phyloP scores from a whole-genome alignment of 768 basidiomycete species.

The Asterophora parasitica region DNA sequence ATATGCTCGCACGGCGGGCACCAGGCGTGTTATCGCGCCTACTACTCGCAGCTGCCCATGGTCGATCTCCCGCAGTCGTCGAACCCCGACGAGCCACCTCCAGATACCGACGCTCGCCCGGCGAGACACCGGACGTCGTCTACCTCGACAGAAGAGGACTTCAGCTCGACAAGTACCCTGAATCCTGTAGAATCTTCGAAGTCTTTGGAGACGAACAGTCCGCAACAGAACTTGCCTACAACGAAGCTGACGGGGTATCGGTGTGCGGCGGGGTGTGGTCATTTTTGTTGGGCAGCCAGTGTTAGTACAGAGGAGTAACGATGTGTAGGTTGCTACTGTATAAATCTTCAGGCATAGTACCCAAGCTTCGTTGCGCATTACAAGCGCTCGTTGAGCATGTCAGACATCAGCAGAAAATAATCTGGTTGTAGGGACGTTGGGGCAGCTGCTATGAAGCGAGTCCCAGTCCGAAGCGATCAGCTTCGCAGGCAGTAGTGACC shows the following conservation, averaged over 20 bases:
- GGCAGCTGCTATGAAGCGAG: too few species aligned
- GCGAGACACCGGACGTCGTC: constrained; percentile 14
- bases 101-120: constrained; percentile 9
- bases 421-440: too few species aligned
- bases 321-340: neutral
- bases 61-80: constrained; percentile 35
- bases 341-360: too few species aligned
- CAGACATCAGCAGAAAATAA: too few species aligned
- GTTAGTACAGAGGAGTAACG: constrained; percentile 15
- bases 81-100: neutral
- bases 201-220: constrained; percentile 16
- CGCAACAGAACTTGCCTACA: constrained; percentile 8
- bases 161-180: constrained; percentile 7
- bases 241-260: constrained; percentile 46
- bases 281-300: constrained; percentile 67
- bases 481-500: too few species aligned
- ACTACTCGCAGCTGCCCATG: constrained; percentile 58
- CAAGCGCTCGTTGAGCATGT: too few species aligned
- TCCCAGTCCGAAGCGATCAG: too few species aligned
- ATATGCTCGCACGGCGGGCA: constrained; percentile 81
- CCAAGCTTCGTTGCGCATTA: too few species aligned
- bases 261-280: constrained; percentile 81
- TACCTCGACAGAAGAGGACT: constrained; percentile 24
- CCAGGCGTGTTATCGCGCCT: constrained; percentile 68
- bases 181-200: constrained; percentile 7